Evolutionary conservation across 768 basidiomycete species (phyloP), one percentile per base, ranked within the genome.

Genomic region (Guyanaporus albipodus): DNA sequence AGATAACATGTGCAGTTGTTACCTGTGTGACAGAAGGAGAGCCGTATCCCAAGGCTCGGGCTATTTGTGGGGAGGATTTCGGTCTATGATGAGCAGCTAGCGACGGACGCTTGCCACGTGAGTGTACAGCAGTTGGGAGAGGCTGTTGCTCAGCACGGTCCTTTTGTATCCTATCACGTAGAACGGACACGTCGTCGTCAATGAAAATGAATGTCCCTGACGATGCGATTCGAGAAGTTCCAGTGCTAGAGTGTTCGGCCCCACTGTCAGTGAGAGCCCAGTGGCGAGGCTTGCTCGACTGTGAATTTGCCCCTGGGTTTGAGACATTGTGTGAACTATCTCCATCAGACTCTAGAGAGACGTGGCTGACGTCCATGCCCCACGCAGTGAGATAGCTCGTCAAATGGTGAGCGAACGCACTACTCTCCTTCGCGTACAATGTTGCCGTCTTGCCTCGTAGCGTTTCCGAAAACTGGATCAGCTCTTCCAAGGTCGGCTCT

Each of bases 301-400:
- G 58, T 27, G 38, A 38, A 18, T 38, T 49, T 29, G 36, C 50
- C 36, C 49, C 51, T 2, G 53, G 18, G 26, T 65, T 67, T 21
- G 32, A 40, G 22, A 46, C 10, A 33, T 24, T 22, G 29, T 55
- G 67, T 28, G 50, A 42, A n/a, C 59, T 63, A 42, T 87, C 82
- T 2, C 65, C 64, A 18, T 76, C 78, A 10, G 74, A 73, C 42
- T 83, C 82, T 2, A 78, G 72, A 8, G 84, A 81, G 35, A 83
- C 74, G 68, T 93, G 91, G 42, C 80, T 83, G 34, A 97, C 84
- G 58, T 95, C 91, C 83, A 97, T 79, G 11, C 94, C 93, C 95
- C 95, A 98, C 6, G 87, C 80, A 18, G 88, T 89, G 48, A 99
- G 75, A 67, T 95, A 96, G 55, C 87, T 87, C 21, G 93, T 93